Base-by-base conservation (phyloP, 129 eudicot genomes). In the Centrapalus pauciflorus region DNA sequence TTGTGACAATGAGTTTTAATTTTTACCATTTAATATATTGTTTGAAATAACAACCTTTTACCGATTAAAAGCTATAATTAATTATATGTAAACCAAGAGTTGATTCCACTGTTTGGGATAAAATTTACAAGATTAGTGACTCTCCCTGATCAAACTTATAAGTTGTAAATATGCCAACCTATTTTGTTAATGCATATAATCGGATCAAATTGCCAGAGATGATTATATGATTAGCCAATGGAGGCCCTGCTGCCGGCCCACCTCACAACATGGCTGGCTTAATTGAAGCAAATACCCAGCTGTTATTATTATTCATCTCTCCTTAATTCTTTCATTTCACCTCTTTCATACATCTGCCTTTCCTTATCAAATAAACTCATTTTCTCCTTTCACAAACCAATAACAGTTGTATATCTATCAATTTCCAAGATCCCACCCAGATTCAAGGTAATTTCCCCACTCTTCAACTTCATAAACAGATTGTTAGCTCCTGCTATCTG, bases 271-370 rank as follows among this genome's bases (percentile, higher is more conserved):
- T 40, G 48, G 48, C 48, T 51, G 51, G 51, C 58, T 32, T 57
- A 30, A 74, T 45, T 56, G 71, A 54, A 73, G 25, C 72, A 51
- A 34, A 55, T 59, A 64, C 78, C 58, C 41, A 65, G 68, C 78
- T 74, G 78, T 64, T 70, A 38, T 30, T 74, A 72, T 64, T 70
- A 38, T 30, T 74, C 66, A 73, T 64, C 69, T 64, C 50, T 64
- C 58, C 38, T 73, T 19, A 24, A 23, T 54, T 73, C 72, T 37
- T 56, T 45, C 4, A 16, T 61, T 35, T 63, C 28, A 21, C 40
- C 30, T n/a, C 16, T 55, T 38, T 28, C 68, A 38, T 63, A 35
- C 51, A 62, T 74, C 72, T 74, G 49, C 25, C 35, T 45, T 61
- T 28, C 5, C 40, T 38, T 56, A 24, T 12, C 17, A 24, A 4